Base-by-base conservation (phyloP, 2,329 filamentous ascomycete species). In the Dothiorella sarmentorum region DNA sequence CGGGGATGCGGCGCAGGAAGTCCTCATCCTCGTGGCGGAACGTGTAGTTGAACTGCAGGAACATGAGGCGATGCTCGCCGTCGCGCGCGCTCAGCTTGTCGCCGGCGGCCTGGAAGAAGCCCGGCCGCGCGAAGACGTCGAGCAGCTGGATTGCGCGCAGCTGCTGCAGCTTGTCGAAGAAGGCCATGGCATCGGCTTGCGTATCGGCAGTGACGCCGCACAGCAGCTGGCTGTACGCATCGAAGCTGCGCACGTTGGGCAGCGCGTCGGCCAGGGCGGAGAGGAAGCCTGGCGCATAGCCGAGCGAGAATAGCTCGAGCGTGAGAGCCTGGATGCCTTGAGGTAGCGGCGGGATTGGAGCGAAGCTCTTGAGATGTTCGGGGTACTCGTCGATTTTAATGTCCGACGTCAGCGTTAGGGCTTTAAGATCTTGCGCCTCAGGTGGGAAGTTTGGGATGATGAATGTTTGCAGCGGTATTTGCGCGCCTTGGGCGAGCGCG, bases 361-460 rank as follows among this genome's bases (percentile, higher is more conserved):
- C 6, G 40, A 59, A 59, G 11, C 70, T 64, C 55, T 71, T 55
- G 11, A 80, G 70, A 7, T 75, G 63, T 15, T 61, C 52, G 56
- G 75, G 71, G 67, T 80, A 80, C 37, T 77, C 74, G 62, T 75
- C 73, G 56, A 77, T 71, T 61, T 76, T 76, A 68, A 80, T 78
- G 64, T 79, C 78, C 42, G 72, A 73, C 43, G 78, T 80, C n/a
- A 80, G 66, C 22, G 76, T 80, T 15, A 81, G 66, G 26, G 76
- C 71, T 58, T 71, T 71, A 47, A 80, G 70, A n/a, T 65, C 66
- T n/a, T 66, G 68, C 5, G 78, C 76, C 65, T 75, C 68, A 0
- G 70, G 66, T 2, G 78, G 77, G 62, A 80, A 80, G 49, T 69
- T 65, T 3, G 78, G 78, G 13, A 80, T 66, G 17, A 66, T 69